phyloP scores from a whole-genome alignment of 257 asterid genomes.

The Pogostemon cablin region DNA sequence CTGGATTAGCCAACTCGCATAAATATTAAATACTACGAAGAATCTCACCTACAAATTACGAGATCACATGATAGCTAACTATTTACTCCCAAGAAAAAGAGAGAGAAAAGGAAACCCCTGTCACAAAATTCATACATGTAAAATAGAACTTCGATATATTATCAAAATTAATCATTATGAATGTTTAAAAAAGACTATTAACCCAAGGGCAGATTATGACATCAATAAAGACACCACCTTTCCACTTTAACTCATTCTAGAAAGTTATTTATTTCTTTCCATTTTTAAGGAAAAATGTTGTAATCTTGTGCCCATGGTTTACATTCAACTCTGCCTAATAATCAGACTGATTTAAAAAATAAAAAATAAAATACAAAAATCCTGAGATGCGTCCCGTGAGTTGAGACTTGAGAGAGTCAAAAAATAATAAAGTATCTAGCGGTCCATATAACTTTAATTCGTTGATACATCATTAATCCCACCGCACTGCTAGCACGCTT shows the following conservation, averaged over 20 bases:
- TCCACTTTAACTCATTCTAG: slow-evolving; percentile 19
- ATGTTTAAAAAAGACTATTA: neutral
- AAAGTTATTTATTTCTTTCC: neutral
- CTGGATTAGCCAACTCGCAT: slow-evolving; percentile 21
- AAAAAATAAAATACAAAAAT: no score
- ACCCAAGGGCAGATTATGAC: neutral
- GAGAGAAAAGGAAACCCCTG: neutral
- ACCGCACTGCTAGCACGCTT: neutral
- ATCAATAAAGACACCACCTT: neutral
- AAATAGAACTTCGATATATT: neutral
- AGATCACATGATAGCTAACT: slow-evolving; percentile 22
- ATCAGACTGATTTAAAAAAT: neutral
- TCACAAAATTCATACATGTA: neutral
- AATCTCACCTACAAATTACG: slow-evolving; percentile 17
- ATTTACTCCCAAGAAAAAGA: slow-evolving; percentile 7
- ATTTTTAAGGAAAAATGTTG: neutral
- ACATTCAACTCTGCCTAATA: neutral
- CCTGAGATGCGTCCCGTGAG: neutral
- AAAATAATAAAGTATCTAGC: neutral
- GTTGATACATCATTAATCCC: slow-evolving; percentile 2
- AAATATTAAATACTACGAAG: neutral
- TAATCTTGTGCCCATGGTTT: neutral
- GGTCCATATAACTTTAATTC: slow-evolving; percentile 2
- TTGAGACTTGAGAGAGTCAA: neutral
- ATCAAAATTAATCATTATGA: neutral